A percentile compares a stretch with the other conserved stretches of the same genome.
These are phyloP conservation scores for Ascochyta rabiei DNA, from an alignment of 2,329 filamentous ascomycete species.

Conservation along the genomic window DNA sequence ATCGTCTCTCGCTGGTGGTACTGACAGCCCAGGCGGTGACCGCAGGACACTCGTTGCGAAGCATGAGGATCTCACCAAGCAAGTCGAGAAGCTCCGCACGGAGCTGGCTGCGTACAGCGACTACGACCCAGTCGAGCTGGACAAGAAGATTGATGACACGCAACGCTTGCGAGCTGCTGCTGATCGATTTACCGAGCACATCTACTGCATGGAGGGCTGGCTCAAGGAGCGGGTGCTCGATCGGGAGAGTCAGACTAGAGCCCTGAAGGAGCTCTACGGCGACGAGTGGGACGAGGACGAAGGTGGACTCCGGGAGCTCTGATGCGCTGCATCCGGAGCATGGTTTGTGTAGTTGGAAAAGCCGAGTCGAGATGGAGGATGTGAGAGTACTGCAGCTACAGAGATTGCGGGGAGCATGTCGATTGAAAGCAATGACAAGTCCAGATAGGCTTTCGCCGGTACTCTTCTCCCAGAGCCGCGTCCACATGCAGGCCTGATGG, in stretches of 20 bases:
- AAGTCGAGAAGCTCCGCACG: constrained; percentile 47
- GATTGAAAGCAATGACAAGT: too few relatives aligned
- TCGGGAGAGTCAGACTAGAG: constrained; percentile 50
- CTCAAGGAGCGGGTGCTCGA: constrained; percentile 49
- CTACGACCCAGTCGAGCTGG: constrained; percentile 53
- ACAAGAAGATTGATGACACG: constrained; percentile 47
- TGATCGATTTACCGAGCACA: constrained; percentile 52
- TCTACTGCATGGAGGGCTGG: constrained; percentile 55
- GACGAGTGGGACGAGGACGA: constrained; percentile 62
- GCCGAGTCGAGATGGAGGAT: not conserved
- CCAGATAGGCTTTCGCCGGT: too few relatives aligned
- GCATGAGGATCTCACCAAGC: constrained; percentile 44
- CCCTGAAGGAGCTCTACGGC: constrained; percentile 58
- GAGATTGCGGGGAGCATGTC: not conserved
- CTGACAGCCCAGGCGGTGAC: constrained; percentile 29
- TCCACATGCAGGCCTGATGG: too few relatives aligned
- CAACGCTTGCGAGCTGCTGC: constrained; percentile 36
- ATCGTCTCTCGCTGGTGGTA: not conserved
- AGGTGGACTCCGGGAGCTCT: constrained; percentile 54
- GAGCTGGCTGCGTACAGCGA: constrained; percentile 55
- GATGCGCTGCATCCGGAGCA: not conserved
- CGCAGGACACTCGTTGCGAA: constrained; percentile 48
- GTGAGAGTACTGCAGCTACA: not conserved
- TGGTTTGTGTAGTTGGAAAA: too few relatives aligned
- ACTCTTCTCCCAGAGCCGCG: too few relatives aligned